Evolutionary conservation across 23 red algal species (phyloP).

Genomic region (Agarophyton chilense): DNA sequence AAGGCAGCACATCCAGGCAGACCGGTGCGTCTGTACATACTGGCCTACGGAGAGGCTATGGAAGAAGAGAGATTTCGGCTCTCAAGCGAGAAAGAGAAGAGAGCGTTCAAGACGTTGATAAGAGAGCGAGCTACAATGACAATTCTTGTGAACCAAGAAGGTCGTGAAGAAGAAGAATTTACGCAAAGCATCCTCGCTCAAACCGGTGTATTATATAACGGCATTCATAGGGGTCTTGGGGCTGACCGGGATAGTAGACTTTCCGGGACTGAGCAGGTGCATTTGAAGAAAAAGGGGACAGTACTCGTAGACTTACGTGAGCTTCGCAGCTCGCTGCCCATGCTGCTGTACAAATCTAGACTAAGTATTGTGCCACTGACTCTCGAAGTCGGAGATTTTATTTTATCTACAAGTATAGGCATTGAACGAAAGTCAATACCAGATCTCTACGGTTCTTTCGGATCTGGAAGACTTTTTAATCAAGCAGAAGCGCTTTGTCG

Average conservation of each 20-base stretch:
- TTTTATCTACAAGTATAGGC: constrained; percentile 81
- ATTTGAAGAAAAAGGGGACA: neutral
- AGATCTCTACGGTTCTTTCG: constrained; percentile 85
- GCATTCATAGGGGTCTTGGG: constrained; percentile 29
- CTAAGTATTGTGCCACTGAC: constrained; percentile 75
- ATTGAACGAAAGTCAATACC: constrained; percentile 94
- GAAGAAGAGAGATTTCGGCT: constrained; percentile 81
- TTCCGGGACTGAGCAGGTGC: neutral
- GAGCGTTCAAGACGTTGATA: constrained; percentile 91
- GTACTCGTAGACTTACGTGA: constrained; percentile 92
- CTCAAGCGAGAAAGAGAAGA: constrained; percentile 47
- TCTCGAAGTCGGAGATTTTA: constrained; percentile 91
- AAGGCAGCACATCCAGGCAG: constrained; percentile 58
- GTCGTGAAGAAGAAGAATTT: constrained; percentile 46
- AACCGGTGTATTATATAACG: neutral
- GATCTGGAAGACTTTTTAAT: constrained; percentile 82
- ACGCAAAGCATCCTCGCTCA: constrained; percentile 31
- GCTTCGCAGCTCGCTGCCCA: constrained; percentile 78
- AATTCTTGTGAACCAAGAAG: constrained; percentile 78
- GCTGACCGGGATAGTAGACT: constrained; percentile 55
- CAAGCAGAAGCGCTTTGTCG: constrained; percentile 88
- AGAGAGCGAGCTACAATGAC: constrained; percentile 90
- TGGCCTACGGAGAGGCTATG: constrained; percentile 79
- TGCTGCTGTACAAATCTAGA: constrained; percentile 66
- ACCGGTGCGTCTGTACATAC: constrained; percentile 77